Conservation (phyloP, 495 filamentous ascomycete genomes). For the Penicillium antarcticum region DNA sequence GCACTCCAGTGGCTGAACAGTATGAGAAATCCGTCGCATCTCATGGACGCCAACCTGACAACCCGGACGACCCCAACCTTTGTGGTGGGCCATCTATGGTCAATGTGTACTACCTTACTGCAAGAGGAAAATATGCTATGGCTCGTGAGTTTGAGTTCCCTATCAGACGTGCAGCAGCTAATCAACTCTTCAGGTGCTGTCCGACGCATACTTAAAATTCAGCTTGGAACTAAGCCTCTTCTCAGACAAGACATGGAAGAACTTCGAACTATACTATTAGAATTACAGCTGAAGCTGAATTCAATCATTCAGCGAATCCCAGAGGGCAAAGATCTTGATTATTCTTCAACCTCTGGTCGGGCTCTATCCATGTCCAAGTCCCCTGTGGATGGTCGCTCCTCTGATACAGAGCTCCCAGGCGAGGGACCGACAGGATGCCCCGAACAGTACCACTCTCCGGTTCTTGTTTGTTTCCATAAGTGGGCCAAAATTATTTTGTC, state of each 20-base stretch:
- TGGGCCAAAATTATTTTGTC: constrained; percentile 46
- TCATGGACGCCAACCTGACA: constrained; percentile 35
- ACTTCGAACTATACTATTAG: constrained; percentile 39
- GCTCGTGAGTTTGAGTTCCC: constrained; percentile 31
- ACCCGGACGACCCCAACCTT: constrained; percentile 42
- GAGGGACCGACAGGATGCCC: constrained; percentile 35
- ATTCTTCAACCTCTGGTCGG: constrained; percentile 14
- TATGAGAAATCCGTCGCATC: constrained; percentile 33
- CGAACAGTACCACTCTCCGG: constrained; percentile 44
- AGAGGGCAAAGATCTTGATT: constrained; percentile 9
- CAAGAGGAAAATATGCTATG: constrained; percentile 46
- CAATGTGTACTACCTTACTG: constrained; percentile 47
- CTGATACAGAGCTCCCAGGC: constrained; percentile 33
- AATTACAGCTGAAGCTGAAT: constrained; percentile 43
- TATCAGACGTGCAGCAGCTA: not conserved
- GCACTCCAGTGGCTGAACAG: constrained; percentile 34
- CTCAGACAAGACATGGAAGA: constrained; percentile 46
- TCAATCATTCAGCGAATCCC: constrained; percentile 43
- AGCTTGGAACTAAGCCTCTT: constrained; percentile 43
- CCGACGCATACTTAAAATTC: constrained; percentile 43
- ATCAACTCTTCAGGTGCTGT: constrained; percentile 34
- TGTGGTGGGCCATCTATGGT: constrained; percentile 46
- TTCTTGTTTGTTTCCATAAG: constrained; percentile 45
- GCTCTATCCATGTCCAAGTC: constrained; percentile 31
- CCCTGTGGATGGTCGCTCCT: constrained; percentile 21